A percentile compares a stretch with the other conserved stretches of the same genome.
phyloP scores from a whole-genome alignment of 352 stramenopile species.

The Phytophthora foliorum region DNA sequence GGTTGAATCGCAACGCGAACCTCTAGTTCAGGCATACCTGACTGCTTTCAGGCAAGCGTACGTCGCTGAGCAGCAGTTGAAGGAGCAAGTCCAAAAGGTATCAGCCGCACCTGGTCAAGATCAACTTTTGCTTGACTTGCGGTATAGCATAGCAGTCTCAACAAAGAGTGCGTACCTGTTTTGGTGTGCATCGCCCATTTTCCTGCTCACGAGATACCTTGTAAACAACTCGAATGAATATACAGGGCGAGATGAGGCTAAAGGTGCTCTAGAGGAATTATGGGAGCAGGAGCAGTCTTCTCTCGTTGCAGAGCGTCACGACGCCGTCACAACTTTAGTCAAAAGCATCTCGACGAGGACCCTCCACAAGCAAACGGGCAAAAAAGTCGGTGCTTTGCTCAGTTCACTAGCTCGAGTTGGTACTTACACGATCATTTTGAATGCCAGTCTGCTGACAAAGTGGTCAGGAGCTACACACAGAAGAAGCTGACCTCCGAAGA shows the following conservation, averaged over 20 bases:
- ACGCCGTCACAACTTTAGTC: conserved; percentile 41
- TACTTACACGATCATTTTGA: neutral
- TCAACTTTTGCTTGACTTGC: conserved; percentile 44
- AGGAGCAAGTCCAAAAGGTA: conserved; percentile 9
- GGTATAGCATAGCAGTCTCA: conserved; percentile 44
- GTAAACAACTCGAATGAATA: too few species aligned
- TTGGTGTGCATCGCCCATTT: neutral
- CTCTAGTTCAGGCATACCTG: conserved; percentile 21
- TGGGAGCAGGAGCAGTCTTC: conserved; percentile 46
- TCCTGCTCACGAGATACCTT: neutral
- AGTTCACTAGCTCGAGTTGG: neutral
- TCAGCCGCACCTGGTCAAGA: conserved; percentile 24
- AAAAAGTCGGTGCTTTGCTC: conserved; percentile 34
- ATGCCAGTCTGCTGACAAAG: conserved; percentile 22
- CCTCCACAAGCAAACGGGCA: conserved; percentile 48
- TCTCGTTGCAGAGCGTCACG: conserved; percentile 37
- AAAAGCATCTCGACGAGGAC: conserved; percentile 49
- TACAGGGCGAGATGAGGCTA: conserved; percentile 48
- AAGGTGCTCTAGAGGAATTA: conserved; percentile 33
- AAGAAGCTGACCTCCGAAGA: conserved; percentile 58
- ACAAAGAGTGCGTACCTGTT: conserved; percentile 39
- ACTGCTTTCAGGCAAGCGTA: conserved; percentile 23
- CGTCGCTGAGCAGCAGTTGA: conserved; percentile 12
- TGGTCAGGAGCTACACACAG: conserved; percentile 44
- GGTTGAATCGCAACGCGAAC: conserved; percentile 15